Conservation (phyloP, 768 basidiomycete species). For the Suillus occidentalis region DNA sequence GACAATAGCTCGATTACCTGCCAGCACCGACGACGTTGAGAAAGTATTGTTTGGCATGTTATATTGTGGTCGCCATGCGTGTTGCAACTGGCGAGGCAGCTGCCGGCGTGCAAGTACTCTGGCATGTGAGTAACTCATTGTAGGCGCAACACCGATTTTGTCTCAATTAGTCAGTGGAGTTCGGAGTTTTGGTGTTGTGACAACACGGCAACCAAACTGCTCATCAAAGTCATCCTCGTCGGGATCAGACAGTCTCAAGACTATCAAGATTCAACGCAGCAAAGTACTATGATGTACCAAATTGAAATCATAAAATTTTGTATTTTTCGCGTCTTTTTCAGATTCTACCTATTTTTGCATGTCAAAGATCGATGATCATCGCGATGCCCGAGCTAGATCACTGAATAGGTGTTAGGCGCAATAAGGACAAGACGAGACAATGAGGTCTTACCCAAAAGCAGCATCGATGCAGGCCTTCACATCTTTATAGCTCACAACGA, state of each 20-base stretch:
- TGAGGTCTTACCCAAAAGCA: conserved; percentile 67
- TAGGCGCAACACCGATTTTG: neutral
- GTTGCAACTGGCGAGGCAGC: neutral
- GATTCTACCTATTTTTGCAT: conserved; percentile 65
- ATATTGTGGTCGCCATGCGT: neutral
- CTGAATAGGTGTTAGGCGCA: conserved; percentile 27
- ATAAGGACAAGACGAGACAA: neutral
- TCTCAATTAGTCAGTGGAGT: neutral
- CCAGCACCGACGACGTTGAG: conserved; percentile 29
- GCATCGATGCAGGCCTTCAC: conserved; percentile 83
- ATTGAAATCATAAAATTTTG: conserved; percentile 30
- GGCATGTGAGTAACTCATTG: neutral
- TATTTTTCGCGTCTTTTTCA: conserved; percentile 62
- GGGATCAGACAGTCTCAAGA: neutral
- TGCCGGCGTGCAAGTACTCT: neutral
- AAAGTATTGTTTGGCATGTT: conserved; percentile 15
- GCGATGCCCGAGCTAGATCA: conserved; percentile 41
- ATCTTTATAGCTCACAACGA: conserved; percentile 92
- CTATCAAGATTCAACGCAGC: neutral
- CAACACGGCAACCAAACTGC: neutral
- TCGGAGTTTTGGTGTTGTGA: neutral
- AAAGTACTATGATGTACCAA: neutral
- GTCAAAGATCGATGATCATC: conserved; percentile 13
- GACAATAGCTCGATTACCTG: conserved; percentile 60
- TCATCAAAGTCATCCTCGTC: neutral